Evolutionary conservation across 225 moss, liverwort and hornwort genomes (phyloP), one percentile per base, ranked within the genome.

Genomic region (Pleurozium schreberi): DNA sequence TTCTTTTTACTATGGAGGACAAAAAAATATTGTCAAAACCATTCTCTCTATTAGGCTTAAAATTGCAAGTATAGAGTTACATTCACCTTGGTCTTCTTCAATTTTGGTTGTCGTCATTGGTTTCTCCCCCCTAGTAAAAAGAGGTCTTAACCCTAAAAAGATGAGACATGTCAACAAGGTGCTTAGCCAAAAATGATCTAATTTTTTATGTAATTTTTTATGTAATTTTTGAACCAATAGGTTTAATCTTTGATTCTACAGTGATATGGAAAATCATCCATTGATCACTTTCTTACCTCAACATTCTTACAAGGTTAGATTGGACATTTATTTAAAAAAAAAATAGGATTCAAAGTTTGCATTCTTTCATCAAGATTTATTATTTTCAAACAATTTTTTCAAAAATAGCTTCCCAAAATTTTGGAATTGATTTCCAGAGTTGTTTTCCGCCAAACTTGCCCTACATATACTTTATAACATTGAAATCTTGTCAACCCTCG

Each of bases 371-470:
- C 31, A 4, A 49, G 12, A 20, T 75, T 33, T 49, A 12, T 20
- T 75, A 34, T 12, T 21, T 18, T 2, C 2, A 11, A 18, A 10
- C 7, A 18, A 18, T 31, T 6, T 73, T 43, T 45, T 45, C 8
- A 49, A 50, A 50, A 75, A 20, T 12, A 75, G 12, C 21, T 5
- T 1, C 2, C 3, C 33, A 4, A 33, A 50, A 33, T 20, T 4
- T 75, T 50, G 20, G 0, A 12, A 75, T 50, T 5, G 33, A 33
- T 12, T 12, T 49, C 4, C 12, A 12, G 2, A 8, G 20, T 20
- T 33, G 0, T 5, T 49, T 75, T 33, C 0, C 4, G 0, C 12
- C 19, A 19, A 75, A 11, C 8, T 2, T 75, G 2, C 11, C 7
- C 11, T 11, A 31, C 1, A 31, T 47, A 7, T 47, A 18, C 6